Evolutionary conservation across 768 basidiomycete genomes (phyloP).

Genomic region (Lentinula sp.): DNA sequence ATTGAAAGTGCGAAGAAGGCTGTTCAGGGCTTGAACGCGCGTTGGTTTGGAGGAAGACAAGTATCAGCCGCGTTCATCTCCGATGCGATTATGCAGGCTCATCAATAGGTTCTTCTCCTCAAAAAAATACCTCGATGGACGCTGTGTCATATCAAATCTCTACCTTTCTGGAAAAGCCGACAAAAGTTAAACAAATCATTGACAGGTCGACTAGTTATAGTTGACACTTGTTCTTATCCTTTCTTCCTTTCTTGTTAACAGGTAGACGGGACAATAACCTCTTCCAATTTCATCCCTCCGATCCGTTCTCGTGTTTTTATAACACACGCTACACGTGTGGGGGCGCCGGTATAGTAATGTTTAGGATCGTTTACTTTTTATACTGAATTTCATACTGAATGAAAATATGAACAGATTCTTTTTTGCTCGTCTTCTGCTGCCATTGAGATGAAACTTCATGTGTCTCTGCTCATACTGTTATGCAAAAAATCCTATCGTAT

Average conservation of each 20-base stretch:
- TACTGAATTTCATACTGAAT: slow-evolving; percentile 2
- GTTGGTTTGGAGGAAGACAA: slow-evolving; percentile 95
- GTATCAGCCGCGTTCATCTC: slow-evolving; percentile 86
- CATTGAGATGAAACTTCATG: not conserved
- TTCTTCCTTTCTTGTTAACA: slow-evolving; percentile 2
- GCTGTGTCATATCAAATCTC: not conserved
- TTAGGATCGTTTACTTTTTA: not conserved
- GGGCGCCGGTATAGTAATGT: slow-evolving; percentile 5
- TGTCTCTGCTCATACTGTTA: no score
- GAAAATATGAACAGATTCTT: slow-evolving; percentile 5
- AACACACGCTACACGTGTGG: not conserved
- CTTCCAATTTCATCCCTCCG: slow-evolving; percentile 1
- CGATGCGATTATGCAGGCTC: slow-evolving; percentile 91
- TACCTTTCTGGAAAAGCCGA: not conserved
- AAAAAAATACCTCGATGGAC: not conserved
- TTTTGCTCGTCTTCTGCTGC: not conserved
- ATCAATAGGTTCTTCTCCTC: slow-evolving; percentile 44
- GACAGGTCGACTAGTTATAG: not conserved
- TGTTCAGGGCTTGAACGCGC: slow-evolving; percentile 86
- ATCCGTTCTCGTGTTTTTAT: not conserved
- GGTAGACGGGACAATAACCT: not conserved
- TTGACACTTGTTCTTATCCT: slow-evolving; percentile 2
- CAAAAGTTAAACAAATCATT: not conserved
- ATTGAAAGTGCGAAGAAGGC: slow-evolving; percentile 80
- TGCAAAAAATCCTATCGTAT: no score